Evolutionary conservation across 768 basidiomycete genomes (phyloP), one percentile per base, ranked within the genome.

Genomic region (Boletus fagicola): DNA sequence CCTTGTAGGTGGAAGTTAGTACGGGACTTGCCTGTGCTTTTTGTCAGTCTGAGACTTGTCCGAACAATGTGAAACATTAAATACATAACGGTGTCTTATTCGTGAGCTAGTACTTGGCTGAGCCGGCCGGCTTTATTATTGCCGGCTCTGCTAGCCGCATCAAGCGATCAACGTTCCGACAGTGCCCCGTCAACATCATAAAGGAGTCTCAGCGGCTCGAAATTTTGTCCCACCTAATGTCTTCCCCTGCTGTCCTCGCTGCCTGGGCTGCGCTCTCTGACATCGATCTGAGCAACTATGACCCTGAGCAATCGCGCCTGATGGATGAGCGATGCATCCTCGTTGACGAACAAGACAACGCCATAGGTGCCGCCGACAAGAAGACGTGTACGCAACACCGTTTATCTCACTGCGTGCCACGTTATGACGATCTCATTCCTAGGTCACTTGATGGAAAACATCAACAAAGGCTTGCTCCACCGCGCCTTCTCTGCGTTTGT

Each of bases 401-500:
- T 63, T 11, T 28, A 36, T 57, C 24, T 50, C 36, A 30, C n/a
- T 55, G 18, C 46, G 36, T 33, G 44, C 36, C 24, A 31, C 38
- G 22, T 44, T 24, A 39, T 50, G 51, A 57, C 53, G 24, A 30
- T 58, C 10, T 33, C 22, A 46, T 46, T 11, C 53, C 26, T 10
- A 70, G 95, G 95, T 72, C 97, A 98, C 75, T 77, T 99, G 54
- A 98, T 99, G 94, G 88, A 90, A 71, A 97, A 97, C 72, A 96
- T 98, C 68, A 85, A 86, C 71, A 87, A 88, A 67, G 95, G 95
- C 15, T 82, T 98, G 42, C 85, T 99, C 26, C 97, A 99, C 73
- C 89, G 97, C 40, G 97, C 97, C 18, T 99, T 99, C 79, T 98
- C 95, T 57, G 95, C 88, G 36, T 98, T 99, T 73, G 83, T 98